Conservation (phyloP, 1,139 yeast species). For the Kluyveromyces marxianus region DNA sequence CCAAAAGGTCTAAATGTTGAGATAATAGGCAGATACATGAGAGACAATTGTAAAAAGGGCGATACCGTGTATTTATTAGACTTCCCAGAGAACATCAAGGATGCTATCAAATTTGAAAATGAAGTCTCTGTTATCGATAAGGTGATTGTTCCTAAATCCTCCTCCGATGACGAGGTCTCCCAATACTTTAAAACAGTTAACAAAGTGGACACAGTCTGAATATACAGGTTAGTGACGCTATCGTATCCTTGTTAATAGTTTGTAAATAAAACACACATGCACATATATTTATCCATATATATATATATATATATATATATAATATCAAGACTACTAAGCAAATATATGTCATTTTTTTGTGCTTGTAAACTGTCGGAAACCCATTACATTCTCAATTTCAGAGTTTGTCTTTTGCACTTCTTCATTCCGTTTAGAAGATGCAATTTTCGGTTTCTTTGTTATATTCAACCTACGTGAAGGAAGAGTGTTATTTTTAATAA, state of each 20-base stretch:
- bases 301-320: background rate
- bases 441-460: conserved; percentile 28
- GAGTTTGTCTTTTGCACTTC: conserved; percentile 12
- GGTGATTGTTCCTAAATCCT: conserved; percentile 29
- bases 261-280: background rate
- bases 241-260: no score
- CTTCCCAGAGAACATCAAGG: conserved; percentile 52
- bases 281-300: background rate
- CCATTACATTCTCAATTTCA: conserved; percentile 46
- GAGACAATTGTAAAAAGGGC: conserved; percentile 34
- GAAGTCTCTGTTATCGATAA: conserved; percentile 37
- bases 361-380: conserved; percentile 45
- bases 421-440: no score
- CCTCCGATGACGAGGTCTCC: conserved; percentile 35
- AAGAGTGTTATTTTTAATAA: conserved; percentile 14
- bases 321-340: background rate
- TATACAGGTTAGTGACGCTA: background rate
- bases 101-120: conserved; percentile 45
- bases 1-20: conserved; percentile 57
- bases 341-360: conserved; percentile 22
- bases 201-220: conserved; percentile 30
- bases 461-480: conserved; percentile 29
- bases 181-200: conserved; percentile 57
- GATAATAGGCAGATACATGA: conserved; percentile 42
- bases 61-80: conserved; percentile 42